Percentiles rank a stretch among this genome's conserved stretches.
These are phyloP conservation scores for Lodderomyces oxycetoniae DNA, from an alignment of 1,139 yeast genomes.

Conservation along the genomic window DNA sequence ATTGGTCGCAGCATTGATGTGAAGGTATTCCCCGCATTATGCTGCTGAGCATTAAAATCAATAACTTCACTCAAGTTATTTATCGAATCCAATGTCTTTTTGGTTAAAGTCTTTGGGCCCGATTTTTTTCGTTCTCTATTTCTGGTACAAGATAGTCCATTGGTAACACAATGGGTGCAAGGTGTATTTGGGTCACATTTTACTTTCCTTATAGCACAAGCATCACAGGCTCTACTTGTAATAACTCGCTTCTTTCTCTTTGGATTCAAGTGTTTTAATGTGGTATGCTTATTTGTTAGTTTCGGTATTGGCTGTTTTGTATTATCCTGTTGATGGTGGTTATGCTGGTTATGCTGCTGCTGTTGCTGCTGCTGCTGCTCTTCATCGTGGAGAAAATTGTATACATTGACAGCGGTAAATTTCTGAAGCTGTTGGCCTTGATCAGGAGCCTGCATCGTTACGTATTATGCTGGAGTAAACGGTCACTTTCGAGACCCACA, in stretches of 20 bases:
- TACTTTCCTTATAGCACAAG: slow-evolving; percentile 42
- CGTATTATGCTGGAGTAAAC: no score
- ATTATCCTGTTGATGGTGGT: background rate
- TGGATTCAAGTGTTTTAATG: slow-evolving; percentile 5
- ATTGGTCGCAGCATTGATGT: slow-evolving; percentile 5
- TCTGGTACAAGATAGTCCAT: slow-evolving; percentile 35
- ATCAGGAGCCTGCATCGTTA: no score
- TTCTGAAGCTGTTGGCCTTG: no score
- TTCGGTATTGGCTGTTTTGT: slow-evolving; percentile 6
- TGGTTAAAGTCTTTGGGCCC: slow-evolving; percentile 40
- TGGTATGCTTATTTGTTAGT: slow-evolving; percentile 14
- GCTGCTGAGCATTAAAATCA: slow-evolving; percentile 11
- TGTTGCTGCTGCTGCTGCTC: background rate
- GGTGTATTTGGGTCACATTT: slow-evolving; percentile 39
- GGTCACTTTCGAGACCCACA: no score
- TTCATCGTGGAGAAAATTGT: no score
- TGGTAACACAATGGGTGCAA: slow-evolving; percentile 36
- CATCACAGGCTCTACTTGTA: slow-evolving; percentile 38
- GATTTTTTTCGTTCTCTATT: slow-evolving; percentile 36
- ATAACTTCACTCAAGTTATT: slow-evolving; percentile 21
- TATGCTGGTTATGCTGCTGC: background rate
- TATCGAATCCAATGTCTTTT: slow-evolving; percentile 36
- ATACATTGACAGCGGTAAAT: no score
- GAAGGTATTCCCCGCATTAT: slow-evolving; percentile 3
- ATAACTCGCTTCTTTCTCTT: slow-evolving; percentile 20